Evolutionary conservation across 1,284 basidiomycete species (phyloP), one percentile per base, ranked within the genome.

Genomic region (Irpex rosettiformis): DNA sequence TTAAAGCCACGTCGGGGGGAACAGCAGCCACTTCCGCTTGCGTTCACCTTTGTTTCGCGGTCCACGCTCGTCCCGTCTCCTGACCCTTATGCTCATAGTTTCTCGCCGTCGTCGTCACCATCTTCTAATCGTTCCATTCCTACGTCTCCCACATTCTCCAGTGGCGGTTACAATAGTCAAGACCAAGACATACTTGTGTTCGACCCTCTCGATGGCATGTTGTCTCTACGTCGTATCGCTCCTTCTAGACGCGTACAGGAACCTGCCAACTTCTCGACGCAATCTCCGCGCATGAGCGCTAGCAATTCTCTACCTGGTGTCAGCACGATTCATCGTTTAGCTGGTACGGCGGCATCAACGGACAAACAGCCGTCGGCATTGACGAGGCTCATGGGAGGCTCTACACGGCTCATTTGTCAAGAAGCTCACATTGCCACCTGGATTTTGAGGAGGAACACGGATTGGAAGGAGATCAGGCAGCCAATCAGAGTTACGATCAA

Each of bases 141-240:
- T 2, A 66, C 72, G 0, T 76, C 77, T 3, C 70, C 73, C 4
- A 62, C 67, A 1, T 69, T 72, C 57, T 51, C 71, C 67, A 29
- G 73, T 67, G 30, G 68, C 67, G 24, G 71, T 72, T 11, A 71
- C 75, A 4, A 72, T 73, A 28, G 82, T 13, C 29, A 83, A 61
- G 80, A 78, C 63, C 85, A 87, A 67, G 86, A 89, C 62, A 62
- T 88, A 0, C 77, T 89, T 21, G 69, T 89, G 1, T 89, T 90
- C 62, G 84, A 89, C 66, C 81, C 85, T 0, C 70, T 72, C 0
- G 81, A 84, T 52, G 83, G 85, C 0, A 72, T 78, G 3, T 73
- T 90, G 16, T 81, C 81, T 0, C 73, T 89, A 49, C 75, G 81
- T 24, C 77, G 86, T 0, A 72, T 89, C 40, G 72, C 73, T 5